These are phyloP conservation scores for Lichtheimia corymbifera DNA, from an alignment of 371 early-diverging fungal genomes.

Conservation along the genomic window DNA sequence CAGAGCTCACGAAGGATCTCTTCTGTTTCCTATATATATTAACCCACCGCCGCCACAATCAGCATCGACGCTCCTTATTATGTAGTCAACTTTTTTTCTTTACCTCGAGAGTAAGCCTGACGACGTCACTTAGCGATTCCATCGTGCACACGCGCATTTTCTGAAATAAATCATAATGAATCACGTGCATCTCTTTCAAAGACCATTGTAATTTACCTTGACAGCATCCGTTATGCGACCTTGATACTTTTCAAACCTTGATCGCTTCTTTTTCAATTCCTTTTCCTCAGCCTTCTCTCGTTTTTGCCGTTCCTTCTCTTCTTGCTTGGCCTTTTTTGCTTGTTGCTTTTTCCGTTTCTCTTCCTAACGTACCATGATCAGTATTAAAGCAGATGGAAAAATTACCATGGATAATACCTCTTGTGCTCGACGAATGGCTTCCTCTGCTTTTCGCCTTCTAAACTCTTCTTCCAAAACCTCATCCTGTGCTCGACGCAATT, in stretches of 20 bases:
- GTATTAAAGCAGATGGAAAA: background rate
- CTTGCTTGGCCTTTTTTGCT: conserved; percentile 32
- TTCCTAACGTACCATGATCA: conserved; percentile 8
- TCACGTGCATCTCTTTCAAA: too few relatives aligned
- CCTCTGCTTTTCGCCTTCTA: conserved; percentile 32
- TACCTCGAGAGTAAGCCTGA: conserved; percentile 7
- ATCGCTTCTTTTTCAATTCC: conserved; percentile 25
- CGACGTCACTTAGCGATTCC: conserved; percentile 6
- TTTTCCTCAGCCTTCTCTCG: conserved; percentile 32
- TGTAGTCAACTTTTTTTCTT: background rate
- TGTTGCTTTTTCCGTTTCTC: conserved; percentile 29
- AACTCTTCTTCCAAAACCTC: conserved; percentile 36
- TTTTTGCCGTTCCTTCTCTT: conserved; percentile 34
- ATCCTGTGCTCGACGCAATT: conserved; percentile 34
- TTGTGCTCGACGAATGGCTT: conserved; percentile 33
- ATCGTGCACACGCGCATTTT: conserved; percentile 4
- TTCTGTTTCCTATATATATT: conserved; percentile 11
- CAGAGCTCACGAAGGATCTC: conserved; percentile 15
- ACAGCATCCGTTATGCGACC: conserved; percentile 26
- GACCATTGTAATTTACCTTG: conserved; percentile 19
- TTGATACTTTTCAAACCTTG: conserved; percentile 31
- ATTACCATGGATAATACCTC: conserved; percentile 20
- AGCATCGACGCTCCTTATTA: background rate
- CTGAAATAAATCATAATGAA: too few relatives aligned
- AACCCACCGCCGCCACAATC: background rate